phyloP scores from a whole-genome alignment of 2,329 filamentous ascomycete species.

The Huntiella moniliformis region DNA sequence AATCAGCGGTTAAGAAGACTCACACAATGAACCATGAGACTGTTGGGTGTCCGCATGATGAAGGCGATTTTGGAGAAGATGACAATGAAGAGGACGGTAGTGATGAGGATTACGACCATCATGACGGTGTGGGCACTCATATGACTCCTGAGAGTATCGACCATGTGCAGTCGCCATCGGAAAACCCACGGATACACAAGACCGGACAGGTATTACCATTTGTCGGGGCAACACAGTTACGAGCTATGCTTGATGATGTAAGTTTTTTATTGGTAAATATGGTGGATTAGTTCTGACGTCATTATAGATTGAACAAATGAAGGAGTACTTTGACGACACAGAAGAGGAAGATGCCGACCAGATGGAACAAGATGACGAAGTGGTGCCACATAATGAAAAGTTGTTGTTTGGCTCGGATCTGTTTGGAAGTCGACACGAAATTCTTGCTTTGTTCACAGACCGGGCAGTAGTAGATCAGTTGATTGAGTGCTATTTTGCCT shows the following conservation, averaged over 20 bases:
- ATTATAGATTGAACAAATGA: conserved; percentile 37
- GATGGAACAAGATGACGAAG: conserved; percentile 15
- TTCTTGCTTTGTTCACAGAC: conserved; percentile 30
- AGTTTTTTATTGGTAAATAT: conserved; percentile 14
- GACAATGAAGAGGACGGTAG: conserved; percentile 1
- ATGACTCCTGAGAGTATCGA: conserved; percentile 26
- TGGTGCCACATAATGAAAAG: conserved; percentile 21
- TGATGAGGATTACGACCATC: conserved; percentile 1
- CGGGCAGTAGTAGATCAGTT: conserved; percentile 29
- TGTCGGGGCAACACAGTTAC: conserved; percentile 40
- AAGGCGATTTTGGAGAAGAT: background rate
- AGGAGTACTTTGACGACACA: conserved; percentile 35
- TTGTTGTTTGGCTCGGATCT: conserved; percentile 23
- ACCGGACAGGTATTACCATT: conserved; percentile 27
- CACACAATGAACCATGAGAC: background rate
- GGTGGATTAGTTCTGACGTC: background rate
- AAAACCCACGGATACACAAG: background rate
- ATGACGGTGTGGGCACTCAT: conserved; percentile 1
- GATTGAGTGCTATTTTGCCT: conserved; percentile 34
- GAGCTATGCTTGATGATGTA: conserved; percentile 42
- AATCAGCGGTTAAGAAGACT: background rate
- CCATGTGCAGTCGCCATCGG: conserved; percentile 13
- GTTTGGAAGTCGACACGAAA: conserved; percentile 25
- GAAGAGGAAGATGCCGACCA: conserved; percentile 17
- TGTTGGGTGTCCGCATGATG: background rate